Conservation (phyloP, 2,329 filamentous ascomycete genomes). For the Pyrenophora teres region DNA sequence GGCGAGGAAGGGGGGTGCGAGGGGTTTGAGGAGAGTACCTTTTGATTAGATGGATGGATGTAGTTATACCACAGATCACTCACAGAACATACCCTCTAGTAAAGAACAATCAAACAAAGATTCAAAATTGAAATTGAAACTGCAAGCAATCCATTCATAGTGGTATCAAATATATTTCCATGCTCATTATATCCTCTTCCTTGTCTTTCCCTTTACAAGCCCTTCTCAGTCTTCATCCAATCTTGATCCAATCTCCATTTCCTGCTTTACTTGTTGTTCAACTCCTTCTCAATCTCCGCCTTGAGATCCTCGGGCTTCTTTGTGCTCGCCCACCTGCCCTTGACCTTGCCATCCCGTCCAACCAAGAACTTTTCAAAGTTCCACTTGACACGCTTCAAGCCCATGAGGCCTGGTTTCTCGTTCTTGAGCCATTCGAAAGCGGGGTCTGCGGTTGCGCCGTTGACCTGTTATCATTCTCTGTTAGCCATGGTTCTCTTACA, state of each 20-base stretch:
- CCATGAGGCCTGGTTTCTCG: conserved; percentile 79
- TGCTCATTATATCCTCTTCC: background rate
- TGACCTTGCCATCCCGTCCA: conserved; percentile 82
- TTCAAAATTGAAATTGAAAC: too few species aligned
- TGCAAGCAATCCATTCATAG: background rate
- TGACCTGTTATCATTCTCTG: conserved; percentile 48
- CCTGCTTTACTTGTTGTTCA: conserved; percentile 44
- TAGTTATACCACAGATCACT: too few species aligned
- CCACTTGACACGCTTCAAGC: conserved; percentile 94
- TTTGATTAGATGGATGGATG: conserved; percentile 65
- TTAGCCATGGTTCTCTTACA: too few species aligned
- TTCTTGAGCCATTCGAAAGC: conserved; percentile 76
- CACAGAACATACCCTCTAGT: too few species aligned
- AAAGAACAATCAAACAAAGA: too few species aligned
- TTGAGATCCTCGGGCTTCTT: conserved; percentile 85
- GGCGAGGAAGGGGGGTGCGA: conserved; percentile 73
- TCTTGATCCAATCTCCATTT: too few species aligned
- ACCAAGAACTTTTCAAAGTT: conserved; percentile 99
- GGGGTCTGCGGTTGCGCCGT: conserved; percentile 79
- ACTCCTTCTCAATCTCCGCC: conserved; percentile 73
- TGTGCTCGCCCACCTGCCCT: conserved; percentile 82
- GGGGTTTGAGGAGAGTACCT: conserved; percentile 71
- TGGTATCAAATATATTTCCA: conserved; percentile 1
- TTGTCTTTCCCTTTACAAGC: background rate
- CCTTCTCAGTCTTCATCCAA: background rate